Percentiles rank a stretch among this genome's conserved stretches.
Conservation (phyloP, 2,329 filamentous ascomycete genomes). For the Onygenales sp. region DNA sequence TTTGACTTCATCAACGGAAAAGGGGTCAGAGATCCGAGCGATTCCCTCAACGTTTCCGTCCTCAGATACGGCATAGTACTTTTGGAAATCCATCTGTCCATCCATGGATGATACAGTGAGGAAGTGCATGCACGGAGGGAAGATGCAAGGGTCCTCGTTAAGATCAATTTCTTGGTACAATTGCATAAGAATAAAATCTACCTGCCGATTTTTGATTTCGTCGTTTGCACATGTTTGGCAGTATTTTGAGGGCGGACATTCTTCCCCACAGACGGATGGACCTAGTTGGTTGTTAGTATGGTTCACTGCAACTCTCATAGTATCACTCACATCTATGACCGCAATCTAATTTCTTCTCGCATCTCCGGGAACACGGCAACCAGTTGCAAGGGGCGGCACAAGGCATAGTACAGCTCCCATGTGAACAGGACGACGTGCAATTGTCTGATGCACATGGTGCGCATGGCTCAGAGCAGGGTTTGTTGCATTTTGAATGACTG, state of each 20-base stretch:
- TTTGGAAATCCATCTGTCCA: conserved; percentile 45
- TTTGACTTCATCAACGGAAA: conserved; percentile 42
- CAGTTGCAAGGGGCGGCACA: too few species aligned
- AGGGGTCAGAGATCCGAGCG: conserved; percentile 30
- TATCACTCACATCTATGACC: too few species aligned
- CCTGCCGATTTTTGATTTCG: conserved; percentile 36
- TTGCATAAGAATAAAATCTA: conserved; percentile 49
- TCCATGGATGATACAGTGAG: conserved; percentile 53
- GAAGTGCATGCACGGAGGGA: conserved; percentile 56
- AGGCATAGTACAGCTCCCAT: too few species aligned
- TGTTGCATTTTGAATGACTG: conserved; percentile 48
- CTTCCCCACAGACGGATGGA: conserved; percentile 56
- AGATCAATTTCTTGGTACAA: conserved; percentile 51
- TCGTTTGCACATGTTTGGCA: conserved; percentile 48
- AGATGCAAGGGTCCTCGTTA: conserved; percentile 51
- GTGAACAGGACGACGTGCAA: too few species aligned
- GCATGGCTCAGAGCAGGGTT: conserved; percentile 11
- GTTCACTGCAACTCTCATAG: conserved; percentile 17
- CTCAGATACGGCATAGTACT: conserved; percentile 20
- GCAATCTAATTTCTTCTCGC: too few species aligned
- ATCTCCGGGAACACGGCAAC: too few species aligned
- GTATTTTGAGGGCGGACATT: conserved; percentile 42
- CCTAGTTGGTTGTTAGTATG: conserved; percentile 55
- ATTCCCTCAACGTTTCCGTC: conserved; percentile 17
- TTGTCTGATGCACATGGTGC: neutral